Evolutionary conservation across 257 asterid species (phyloP), one percentile per base, ranked within the genome.

Genomic region (Primulina eburnea): DNA sequence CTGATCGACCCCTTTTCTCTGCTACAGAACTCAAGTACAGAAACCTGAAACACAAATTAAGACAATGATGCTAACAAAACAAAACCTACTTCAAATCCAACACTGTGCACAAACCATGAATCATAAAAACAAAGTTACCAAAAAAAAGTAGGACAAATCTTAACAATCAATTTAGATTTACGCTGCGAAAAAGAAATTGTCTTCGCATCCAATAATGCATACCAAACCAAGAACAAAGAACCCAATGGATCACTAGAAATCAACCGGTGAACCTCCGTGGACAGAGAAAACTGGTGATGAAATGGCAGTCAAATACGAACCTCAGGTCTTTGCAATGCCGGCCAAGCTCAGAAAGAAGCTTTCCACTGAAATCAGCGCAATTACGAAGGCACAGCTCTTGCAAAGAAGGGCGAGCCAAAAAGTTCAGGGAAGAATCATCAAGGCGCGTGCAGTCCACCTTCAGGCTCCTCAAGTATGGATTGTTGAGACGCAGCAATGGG

Each of bases 1-100:
- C 73, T 52, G 96, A 79, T 78, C 92, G 83, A 67, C 96, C 96
- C 79, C 92, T 80, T 81, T 83, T 94, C 81, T 88, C 96, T 6
- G 97, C 96, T 61, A 90, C 86, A 10, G 96, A 87, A 83, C 95
- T 89, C 90, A 93, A 85, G 82, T 89, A 86, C 80, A 93, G 85
- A 80, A 78, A 82, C 94, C 96, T 93, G 93, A 72, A 83, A 80
- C 82, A 73, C 53, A 74, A 69, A 38, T 17, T 18, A 52, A 60
- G 1, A 50, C 37, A 38, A 30, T 21, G 60, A 73, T 8, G 65
- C 30, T 4, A 68, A 37, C 67, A 79, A 67, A 43, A 73, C 75
- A 71, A 72, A 78, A 61, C 28, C 73, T 56, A 69, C 71, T 76
- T 75, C 73, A 28, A 60, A 65, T 55, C 60, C 74, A 73, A 71